phyloP scores from a whole-genome alignment of 1,284 basidiomycete genomes.

The Cutaneotrichosporon mucoides region DNA sequence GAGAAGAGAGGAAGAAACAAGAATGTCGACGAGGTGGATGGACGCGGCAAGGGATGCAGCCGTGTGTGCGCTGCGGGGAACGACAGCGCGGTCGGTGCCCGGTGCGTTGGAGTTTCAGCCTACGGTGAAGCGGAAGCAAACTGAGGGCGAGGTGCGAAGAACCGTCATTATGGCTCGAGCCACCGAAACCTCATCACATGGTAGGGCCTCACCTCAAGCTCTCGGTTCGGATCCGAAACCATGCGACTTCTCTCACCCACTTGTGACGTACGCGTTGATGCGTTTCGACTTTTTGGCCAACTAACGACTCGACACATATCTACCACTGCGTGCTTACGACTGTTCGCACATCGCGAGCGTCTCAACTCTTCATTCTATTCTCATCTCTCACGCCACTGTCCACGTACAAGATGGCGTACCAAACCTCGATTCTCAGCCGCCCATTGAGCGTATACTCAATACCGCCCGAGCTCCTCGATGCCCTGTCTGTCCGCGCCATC shows the following conservation, averaged over 20 bases:
- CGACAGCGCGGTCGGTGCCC: too few species aligned
- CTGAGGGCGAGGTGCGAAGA: too few species aligned
- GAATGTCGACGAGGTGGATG: neutral
- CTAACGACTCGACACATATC: too few species aligned
- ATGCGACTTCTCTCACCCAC: too few species aligned
- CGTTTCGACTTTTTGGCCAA: too few species aligned
- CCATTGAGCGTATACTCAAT: constrained; percentile 57
- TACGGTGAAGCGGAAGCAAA: too few species aligned
- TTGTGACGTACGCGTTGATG: too few species aligned
- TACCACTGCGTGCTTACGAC: too few species aligned
- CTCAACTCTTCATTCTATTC: neutral
- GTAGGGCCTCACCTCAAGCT: neutral
- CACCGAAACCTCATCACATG: neutral
- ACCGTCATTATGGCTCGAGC: too few species aligned
- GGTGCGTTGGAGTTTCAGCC: too few species aligned
- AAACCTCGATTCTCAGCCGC: constrained; percentile 20
- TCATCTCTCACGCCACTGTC: neutral
- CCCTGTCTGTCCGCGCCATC: constrained; percentile 59
- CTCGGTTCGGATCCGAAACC: neutral
- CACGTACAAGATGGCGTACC: neutral
- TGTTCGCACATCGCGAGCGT: too few species aligned
- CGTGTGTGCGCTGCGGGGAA: neutral
- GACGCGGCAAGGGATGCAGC: too few species aligned
- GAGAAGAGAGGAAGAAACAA: neutral
- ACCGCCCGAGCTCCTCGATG: constrained; percentile 62